Percentiles rank a stretch among this genome's conserved stretches.
Evolutionary conservation across 257 asterid species (phyloP).

Genomic region (Linderniella brevidens): DNA sequence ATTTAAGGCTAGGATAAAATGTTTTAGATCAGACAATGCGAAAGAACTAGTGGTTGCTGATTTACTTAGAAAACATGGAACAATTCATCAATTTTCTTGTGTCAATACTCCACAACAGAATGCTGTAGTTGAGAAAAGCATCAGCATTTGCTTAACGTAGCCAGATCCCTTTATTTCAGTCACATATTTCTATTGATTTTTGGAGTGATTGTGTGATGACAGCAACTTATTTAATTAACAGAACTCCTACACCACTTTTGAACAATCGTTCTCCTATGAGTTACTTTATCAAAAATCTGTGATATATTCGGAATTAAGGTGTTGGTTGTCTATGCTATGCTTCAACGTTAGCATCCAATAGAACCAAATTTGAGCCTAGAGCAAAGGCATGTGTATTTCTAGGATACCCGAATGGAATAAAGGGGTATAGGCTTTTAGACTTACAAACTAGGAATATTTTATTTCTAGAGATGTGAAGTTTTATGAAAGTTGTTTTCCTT

Average conservation of each 20-base stretch:
- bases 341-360: neutral
- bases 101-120: neutral
- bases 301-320: neutral
- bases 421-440: no score
- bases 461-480: no score
- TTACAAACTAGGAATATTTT: no score
- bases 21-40: no score
- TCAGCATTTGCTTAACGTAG: neutral
- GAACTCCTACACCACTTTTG: neutral
- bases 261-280: neutral
- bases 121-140: neutral
- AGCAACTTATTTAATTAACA: neutral
- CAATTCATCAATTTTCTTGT: neutral
- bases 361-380: neutral
- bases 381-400: neutral
- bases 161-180: neutral
- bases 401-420: neutral
- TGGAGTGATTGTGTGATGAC: neutral
- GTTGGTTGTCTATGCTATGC: neutral
- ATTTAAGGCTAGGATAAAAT: no score
- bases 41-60: no score
- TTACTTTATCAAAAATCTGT: neutral
- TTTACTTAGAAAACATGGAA: neutral
- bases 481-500: no score
- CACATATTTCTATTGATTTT: neutral